A percentile compares a stretch with the other conserved stretches of the same genome.
These are phyloP conservation scores for Neoarthrinium moseri DNA, from an alignment of 2,329 filamentous ascomycete species.

Conservation along the genomic window DNA sequence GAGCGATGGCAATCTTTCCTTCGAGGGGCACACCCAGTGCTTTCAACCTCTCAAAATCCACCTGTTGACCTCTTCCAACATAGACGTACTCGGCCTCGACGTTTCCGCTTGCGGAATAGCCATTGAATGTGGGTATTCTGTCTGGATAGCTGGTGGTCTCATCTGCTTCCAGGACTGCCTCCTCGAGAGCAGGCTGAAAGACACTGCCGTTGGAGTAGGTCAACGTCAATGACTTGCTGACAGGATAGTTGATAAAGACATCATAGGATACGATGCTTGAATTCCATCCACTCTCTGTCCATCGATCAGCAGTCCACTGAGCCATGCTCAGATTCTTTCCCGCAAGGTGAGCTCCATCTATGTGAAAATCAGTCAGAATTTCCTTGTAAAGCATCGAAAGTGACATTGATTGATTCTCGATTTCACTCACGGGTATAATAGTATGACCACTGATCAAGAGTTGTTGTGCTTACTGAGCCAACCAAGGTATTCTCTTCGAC, in stretches of 20 bases:
- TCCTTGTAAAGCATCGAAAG: no score
- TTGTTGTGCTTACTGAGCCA: constrained; percentile 25
- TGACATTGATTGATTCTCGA: no score
- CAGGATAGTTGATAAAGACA: constrained; percentile 45
- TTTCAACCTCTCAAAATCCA: constrained; percentile 70
- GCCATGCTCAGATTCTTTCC: constrained; percentile 28
- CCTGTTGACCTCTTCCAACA: constrained; percentile 72
- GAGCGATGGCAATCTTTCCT: constrained; percentile 76
- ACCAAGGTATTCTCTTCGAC: constrained; percentile 24
- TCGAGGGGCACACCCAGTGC: constrained; percentile 66
- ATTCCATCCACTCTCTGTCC: constrained; percentile 25
- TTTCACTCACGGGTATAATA: constrained; percentile 33
- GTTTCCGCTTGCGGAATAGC: constrained; percentile 77
- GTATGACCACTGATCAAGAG: constrained; percentile 28
- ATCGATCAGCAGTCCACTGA: constrained; percentile 29
- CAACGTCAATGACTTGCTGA: constrained; percentile 49
- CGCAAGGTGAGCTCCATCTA: constrained; percentile 29
- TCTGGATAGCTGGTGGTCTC: constrained; percentile 68
- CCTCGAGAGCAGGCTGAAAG: constrained; percentile 67
- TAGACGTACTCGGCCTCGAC: constrained; percentile 75
- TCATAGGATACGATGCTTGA: constrained; percentile 26
- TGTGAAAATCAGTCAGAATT: no score
- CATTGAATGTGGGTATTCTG: constrained; percentile 76
- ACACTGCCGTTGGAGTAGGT: constrained; percentile 41
- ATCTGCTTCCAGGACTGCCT: constrained; percentile 72